Conservation (phyloP, 129 eudicot genomes). For the Arctium lappa region DNA sequence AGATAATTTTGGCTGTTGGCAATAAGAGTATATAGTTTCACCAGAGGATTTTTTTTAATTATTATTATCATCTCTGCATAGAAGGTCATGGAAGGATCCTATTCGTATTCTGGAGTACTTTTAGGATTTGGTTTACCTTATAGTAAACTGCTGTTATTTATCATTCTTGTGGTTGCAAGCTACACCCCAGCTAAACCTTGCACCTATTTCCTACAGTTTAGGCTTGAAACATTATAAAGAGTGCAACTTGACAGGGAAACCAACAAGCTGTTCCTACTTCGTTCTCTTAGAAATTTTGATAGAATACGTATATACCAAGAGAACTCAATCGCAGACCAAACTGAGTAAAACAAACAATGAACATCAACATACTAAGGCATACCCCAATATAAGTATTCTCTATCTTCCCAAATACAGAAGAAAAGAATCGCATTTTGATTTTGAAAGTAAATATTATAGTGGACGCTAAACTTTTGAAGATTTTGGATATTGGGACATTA, state of each 20-base stretch:
- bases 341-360: conserved; percentile 7
- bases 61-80: conserved; percentile 9
- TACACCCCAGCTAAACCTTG: not conserved
- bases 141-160: not conserved
- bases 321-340: not conserved
- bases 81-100: not conserved
- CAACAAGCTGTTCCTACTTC: not conserved
- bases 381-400: not conserved
- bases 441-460: not conserved
- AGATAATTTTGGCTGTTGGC: not conserved
- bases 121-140: not conserved
- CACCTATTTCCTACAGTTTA: not conserved
- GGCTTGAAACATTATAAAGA: not conserved
- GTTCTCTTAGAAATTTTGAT: not conserved
- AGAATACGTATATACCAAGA: not conserved
- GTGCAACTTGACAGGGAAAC: not conserved
- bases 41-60: not conserved
- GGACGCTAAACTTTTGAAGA: not conserved
- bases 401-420: not conserved
- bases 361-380: not conserved
- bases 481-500: not conserved
- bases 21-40: not conserved
- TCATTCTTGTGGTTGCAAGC: not conserved
- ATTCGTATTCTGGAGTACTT: not conserved
- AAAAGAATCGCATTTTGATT: not conserved